Percentiles rank a stretch among this genome's conserved stretches.
Evolutionary conservation across 768 basidiomycete genomes (phyloP).

Genomic region (Xerocomus spinulosus): DNA sequence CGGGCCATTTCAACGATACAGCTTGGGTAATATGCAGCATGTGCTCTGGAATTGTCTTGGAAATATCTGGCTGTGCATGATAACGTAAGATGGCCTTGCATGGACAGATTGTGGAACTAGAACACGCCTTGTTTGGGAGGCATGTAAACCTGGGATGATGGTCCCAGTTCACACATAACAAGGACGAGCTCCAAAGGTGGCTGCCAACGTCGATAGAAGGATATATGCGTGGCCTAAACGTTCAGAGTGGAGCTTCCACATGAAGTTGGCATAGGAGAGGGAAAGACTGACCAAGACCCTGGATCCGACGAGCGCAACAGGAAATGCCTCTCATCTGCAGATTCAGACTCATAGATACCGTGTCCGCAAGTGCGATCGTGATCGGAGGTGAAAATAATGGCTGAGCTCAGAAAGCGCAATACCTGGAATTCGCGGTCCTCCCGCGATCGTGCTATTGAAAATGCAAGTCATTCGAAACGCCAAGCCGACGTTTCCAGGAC

Average conservation of each 20-base stretch:
- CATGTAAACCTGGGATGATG: not conserved
- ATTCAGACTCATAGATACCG: constrained; percentile 3
- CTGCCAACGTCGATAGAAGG: not conserved
- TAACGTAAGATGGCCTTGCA: constrained; percentile 16
- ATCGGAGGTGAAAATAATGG: constrained; percentile 14
- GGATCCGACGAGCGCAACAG: not conserved
- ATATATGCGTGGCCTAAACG: not conserved
- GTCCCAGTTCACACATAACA: not conserved
- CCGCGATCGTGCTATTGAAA: constrained; percentile 1
- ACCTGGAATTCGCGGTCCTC: constrained; percentile 1
- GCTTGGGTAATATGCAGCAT: not conserved
- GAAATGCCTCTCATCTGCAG: constrained; percentile 15
- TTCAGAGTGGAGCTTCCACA: not conserved
- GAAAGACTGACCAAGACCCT: not conserved
- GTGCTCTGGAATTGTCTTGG: not conserved
- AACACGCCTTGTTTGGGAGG: not conserved
- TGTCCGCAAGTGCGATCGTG: constrained; percentile 16
- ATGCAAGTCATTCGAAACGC: not conserved
- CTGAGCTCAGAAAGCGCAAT: not conserved
- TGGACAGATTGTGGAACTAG: not conserved
- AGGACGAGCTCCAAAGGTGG: not conserved
- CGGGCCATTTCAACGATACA: not conserved
- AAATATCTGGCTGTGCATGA: constrained; percentile 1
- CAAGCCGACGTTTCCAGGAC: not conserved
- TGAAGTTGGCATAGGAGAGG: not conserved